Evolutionary conservation across 2,329 filamentous ascomycete genomes (phyloP).

Genomic region (Fusarium succisae): DNA sequence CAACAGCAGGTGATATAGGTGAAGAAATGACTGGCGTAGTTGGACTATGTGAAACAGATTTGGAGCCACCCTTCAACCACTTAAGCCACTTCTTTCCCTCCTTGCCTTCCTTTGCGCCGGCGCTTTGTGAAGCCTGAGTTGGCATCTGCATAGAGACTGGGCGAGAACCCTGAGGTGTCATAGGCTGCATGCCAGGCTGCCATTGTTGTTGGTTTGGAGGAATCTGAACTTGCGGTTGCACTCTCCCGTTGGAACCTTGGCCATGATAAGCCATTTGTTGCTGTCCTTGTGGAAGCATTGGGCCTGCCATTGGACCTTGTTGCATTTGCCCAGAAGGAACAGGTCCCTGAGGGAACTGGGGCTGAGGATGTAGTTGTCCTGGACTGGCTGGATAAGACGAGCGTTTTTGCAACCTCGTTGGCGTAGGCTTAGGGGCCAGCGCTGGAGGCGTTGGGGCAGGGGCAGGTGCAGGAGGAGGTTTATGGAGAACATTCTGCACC

Average conservation of each 20-base stretch:
- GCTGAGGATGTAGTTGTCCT: constrained; percentile 15
- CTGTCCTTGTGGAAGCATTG: constrained; percentile 9
- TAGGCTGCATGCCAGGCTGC: constrained; percentile 28
- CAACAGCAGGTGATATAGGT: constrained; percentile 10
- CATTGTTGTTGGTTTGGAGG: constrained; percentile 26
- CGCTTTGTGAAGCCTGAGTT: constrained; percentile 20
- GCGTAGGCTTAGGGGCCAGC: constrained; percentile 10
- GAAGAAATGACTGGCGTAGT: constrained; percentile 24
- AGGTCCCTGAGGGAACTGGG: constrained; percentile 1
- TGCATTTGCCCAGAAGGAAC: constrained; percentile 6
- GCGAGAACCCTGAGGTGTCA: constrained; percentile 11
- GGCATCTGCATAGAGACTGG: constrained; percentile 35
- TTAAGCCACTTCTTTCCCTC: constrained; percentile 41
- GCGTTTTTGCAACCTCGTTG: constrained; percentile 14
- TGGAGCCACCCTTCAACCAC: constrained; percentile 39
- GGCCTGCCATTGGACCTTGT: neutral
- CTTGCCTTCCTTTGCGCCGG: constrained; percentile 35
- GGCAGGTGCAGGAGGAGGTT: neutral
- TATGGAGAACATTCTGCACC: constrained; percentile 1
- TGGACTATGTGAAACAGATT: constrained; percentile 32
- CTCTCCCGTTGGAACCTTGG: constrained; percentile 11
- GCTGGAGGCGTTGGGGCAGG: constrained; percentile 6
- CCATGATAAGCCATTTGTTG: neutral
- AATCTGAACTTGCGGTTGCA: constrained; percentile 32
- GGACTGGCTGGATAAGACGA: constrained; percentile 21